These are phyloP conservation scores for Tuctoria greenei DNA, from an alignment of 176 grass and related monocot genomes.

Conservation along the genomic window DNA sequence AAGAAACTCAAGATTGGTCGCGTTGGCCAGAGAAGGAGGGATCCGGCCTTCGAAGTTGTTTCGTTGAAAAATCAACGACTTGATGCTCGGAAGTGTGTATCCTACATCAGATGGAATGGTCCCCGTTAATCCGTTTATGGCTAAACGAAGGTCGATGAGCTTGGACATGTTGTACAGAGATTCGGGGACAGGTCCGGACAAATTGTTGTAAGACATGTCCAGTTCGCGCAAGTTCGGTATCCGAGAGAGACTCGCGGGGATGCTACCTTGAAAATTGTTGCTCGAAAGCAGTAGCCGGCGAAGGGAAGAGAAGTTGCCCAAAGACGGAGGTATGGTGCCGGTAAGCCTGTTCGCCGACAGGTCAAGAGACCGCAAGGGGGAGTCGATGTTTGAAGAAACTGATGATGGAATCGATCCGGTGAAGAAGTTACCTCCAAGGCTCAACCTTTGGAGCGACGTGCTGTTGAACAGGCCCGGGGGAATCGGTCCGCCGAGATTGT, in stretches of 20 bases:
- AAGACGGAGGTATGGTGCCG: background rate
- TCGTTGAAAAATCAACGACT: background rate
- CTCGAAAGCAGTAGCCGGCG: background rate
- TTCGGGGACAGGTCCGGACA: conserved; percentile 20
- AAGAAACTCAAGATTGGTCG: background rate
- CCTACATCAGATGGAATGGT: background rate
- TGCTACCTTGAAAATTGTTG: conserved; percentile 6
- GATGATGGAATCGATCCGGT: background rate
- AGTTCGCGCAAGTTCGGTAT: background rate
- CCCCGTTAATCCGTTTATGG: background rate
- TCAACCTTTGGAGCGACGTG: background rate
- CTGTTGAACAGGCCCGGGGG: background rate
- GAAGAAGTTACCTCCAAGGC: background rate
- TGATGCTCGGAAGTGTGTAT: background rate
- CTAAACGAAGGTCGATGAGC: background rate
- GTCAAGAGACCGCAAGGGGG: background rate
- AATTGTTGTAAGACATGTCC: conserved; percentile 10
- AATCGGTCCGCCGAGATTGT: background rate
- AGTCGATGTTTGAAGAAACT: background rate
- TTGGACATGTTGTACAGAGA: conserved; percentile 36
- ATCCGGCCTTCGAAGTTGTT: background rate
- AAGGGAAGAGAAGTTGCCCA: background rate
- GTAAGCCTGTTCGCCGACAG: background rate
- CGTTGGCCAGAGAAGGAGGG: background rate
- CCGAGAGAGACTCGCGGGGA: conserved; percentile 15